A percentile compares a stretch with the other conserved stretches of the same genome.
Evolutionary conservation across 768 basidiomycete genomes (phyloP).

Genomic region (Psilocybe subaeruginosa): DNA sequence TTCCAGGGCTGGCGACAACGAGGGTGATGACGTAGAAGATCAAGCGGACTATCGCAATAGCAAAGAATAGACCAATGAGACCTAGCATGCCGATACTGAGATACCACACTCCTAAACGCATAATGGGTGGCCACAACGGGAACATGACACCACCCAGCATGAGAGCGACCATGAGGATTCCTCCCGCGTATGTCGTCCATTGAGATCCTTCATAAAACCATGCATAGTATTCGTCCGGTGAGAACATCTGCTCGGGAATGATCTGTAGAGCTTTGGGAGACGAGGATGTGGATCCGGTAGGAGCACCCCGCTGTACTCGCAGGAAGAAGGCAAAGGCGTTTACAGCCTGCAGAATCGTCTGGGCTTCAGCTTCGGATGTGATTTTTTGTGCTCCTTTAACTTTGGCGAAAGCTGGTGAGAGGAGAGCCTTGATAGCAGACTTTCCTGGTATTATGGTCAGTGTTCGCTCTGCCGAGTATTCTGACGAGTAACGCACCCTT

Average conservation of each 20-base stretch:
- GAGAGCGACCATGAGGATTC: slow-evolving; percentile 86
- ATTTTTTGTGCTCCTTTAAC: slow-evolving; percentile 78
- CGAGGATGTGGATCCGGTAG: slow-evolving; percentile 62
- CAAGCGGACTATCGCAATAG: slow-evolving; percentile 83
- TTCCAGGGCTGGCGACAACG: slow-evolving; percentile 83
- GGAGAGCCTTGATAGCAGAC: slow-evolving; percentile 88
- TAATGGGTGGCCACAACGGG: slow-evolving; percentile 94
- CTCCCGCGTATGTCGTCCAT: slow-evolving; percentile 91
- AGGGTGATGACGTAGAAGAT: slow-evolving; percentile 95
- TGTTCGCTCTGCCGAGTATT: neutral
- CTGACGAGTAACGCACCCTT: slow-evolving; percentile 65
- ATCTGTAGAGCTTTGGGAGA: slow-evolving; percentile 84
- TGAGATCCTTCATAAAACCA: slow-evolving; percentile 98
- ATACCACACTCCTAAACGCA: slow-evolving; percentile 96
- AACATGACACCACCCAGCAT: slow-evolving; percentile 99
- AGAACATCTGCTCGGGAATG: slow-evolving; percentile 79
- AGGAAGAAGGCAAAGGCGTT: slow-evolving; percentile 92
- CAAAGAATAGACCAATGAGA: slow-evolving; percentile 90
- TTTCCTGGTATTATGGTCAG: slow-evolving; percentile 61
- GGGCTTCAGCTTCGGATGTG: slow-evolving; percentile 76
- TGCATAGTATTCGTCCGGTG: slow-evolving; percentile 84
- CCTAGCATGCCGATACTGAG: slow-evolving; percentile 87
- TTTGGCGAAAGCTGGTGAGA: slow-evolving; percentile 91
- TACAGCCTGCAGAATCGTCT: slow-evolving; percentile 62
- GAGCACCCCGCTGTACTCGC: slow-evolving; percentile 80